These are phyloP conservation scores for Ascochyta koolunga DNA, from an alignment of 2,329 filamentous ascomycete species.

Conservation along the genomic window DNA sequence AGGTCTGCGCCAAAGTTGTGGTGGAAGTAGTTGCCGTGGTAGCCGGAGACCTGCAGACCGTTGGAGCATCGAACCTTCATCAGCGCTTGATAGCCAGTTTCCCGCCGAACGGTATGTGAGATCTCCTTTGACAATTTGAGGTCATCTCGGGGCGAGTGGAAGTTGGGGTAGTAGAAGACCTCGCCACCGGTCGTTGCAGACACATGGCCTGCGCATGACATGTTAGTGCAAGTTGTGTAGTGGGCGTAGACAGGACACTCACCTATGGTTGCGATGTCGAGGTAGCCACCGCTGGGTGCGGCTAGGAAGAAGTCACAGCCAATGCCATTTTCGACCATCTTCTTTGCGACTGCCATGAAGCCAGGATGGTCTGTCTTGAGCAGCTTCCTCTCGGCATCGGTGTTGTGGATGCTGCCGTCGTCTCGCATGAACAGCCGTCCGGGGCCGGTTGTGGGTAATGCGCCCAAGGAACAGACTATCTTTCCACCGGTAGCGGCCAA, in stretches of 20 bases:
- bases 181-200: slow-evolving; percentile 91
- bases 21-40: slow-evolving; percentile 95
- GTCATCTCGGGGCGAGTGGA: slow-evolving; percentile 83
- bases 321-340: slow-evolving; percentile 84
- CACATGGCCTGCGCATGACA: slow-evolving; percentile 67
- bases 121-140: slow-evolving; percentile 85
- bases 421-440: slow-evolving; percentile 85
- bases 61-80: slow-evolving; percentile 99
- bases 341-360: slow-evolving; percentile 85
- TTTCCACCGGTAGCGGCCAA: slow-evolving; percentile 89
- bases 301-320: slow-evolving; percentile 95
- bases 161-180: slow-evolving; percentile 96
- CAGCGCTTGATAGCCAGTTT: slow-evolving; percentile 92
- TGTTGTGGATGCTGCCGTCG: slow-evolving; percentile 78
- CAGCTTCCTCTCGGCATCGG: slow-evolving; percentile 90
- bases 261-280: slow-evolving; percentile 92
- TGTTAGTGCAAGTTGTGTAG: slow-evolving; percentile 4
- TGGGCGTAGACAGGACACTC: slow-evolving; percentile 38
- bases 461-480: slow-evolving; percentile 83
- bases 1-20: slow-evolving; percentile 94
- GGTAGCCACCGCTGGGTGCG: slow-evolving; percentile 85
- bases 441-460: slow-evolving; percentile 91
- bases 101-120: slow-evolving; percentile 81
- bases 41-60: slow-evolving; percentile 88
- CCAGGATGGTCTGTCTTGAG: slow-evolving; percentile 87